These are phyloP conservation scores for Xylariaceae sp. DNA, from an alignment of 2,329 filamentous ascomycete species.

Conservation along the genomic window DNA sequence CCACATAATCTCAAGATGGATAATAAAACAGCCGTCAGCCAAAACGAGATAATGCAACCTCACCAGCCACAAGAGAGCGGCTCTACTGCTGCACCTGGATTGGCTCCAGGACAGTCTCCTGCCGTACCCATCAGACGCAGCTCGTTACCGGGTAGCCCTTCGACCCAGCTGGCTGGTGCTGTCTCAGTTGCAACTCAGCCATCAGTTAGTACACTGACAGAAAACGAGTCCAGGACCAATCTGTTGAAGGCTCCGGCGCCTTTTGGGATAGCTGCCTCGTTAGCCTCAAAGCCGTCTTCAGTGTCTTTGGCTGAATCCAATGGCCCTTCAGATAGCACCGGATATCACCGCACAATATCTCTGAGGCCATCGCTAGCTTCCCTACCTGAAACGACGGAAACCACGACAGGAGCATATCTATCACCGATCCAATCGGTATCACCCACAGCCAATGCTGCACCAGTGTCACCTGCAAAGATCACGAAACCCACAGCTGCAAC, in stretches of 20 bases:
- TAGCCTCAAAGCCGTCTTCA: slow-evolving; percentile 30
- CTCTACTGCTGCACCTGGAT: slow-evolving; percentile 2
- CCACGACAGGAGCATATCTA: slow-evolving; percentile 15
- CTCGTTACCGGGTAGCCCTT: background rate
- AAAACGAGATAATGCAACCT: slow-evolving; percentile 1
- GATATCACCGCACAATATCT: slow-evolving; percentile 28
- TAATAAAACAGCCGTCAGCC: slow-evolving; percentile 14
- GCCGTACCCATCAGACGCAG: background rate
- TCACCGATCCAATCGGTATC: slow-evolving; percentile 33
- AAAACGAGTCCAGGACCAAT: slow-evolving; percentile 29
- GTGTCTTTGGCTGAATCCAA: slow-evolving; percentile 25
- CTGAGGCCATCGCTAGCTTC: slow-evolving; percentile 34
- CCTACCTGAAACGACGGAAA: slow-evolving; percentile 28
- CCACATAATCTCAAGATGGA: slow-evolving; percentile 8
- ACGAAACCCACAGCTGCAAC: slow-evolving; percentile 15
- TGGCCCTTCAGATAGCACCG: background rate
- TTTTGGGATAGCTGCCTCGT: slow-evolving; percentile 29
- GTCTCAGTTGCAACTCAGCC: slow-evolving; percentile 27
- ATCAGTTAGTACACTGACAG: slow-evolving; percentile 18
- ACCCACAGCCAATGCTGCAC: slow-evolving; percentile 21
- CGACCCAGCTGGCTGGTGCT: slow-evolving; percentile 1
- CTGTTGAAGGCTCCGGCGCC: slow-evolving; percentile 32
- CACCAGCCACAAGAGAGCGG: slow-evolving; percentile 12
- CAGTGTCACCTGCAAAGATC: slow-evolving; percentile 21
- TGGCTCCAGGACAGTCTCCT: background rate